Evolutionary conservation across 108 stramenopile genomes (phyloP).

Genomic region (Skeletonema potamos): DNA sequence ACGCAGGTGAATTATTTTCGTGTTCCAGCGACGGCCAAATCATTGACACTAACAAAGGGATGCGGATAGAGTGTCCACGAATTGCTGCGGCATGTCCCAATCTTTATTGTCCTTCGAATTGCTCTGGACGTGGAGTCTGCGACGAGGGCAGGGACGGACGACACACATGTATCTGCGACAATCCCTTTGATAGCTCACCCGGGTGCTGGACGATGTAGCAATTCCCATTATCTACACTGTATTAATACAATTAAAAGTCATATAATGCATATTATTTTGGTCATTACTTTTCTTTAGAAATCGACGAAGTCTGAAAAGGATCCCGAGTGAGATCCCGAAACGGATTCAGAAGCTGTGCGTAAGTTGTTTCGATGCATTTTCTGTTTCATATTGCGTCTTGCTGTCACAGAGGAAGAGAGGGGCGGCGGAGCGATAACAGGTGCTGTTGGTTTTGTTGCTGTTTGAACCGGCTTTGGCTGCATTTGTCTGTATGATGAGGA

Average conservation of each 20-base stretch:
- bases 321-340: not conserved
- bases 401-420: not conserved
- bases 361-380: not conserved
- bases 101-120: slow-evolving; percentile 37
- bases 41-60: slow-evolving; percentile 28
- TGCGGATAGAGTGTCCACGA: slow-evolving; percentile 34
- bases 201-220: slow-evolving; percentile 18
- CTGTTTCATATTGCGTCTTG: not conserved
- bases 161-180: slow-evolving; percentile 36
- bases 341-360: not conserved
- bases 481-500: not conserved
- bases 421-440: not conserved
- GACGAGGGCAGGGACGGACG: slow-evolving; percentile 36
- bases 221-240: not conserved
- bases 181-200: slow-evolving; percentile 39
- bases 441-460: not conserved
- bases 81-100: slow-evolving; percentile 33
- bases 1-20: slow-evolving; percentile 15
- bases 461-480: not conserved
- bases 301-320: not conserved
- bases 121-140: slow-evolving; percentile 39
- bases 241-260: not conserved
- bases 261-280: not conserved
- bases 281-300: not conserved
- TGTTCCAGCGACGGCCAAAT: slow-evolving; percentile 31